Conservation (phyloP, 192 early-diverging fungal genomes). For the Diversispora epigaea region DNA sequence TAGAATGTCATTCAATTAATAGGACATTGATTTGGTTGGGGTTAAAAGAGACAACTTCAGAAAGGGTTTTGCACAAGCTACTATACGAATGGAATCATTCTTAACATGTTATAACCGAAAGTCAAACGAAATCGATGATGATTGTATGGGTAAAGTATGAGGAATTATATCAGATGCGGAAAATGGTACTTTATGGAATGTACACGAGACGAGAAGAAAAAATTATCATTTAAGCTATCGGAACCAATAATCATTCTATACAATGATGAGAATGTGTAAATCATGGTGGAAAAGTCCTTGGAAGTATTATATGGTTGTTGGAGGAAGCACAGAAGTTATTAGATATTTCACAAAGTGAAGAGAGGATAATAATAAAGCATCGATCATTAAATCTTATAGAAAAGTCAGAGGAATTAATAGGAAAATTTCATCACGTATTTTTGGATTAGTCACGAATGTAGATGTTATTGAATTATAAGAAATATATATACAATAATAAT, state of each 20-base stretch:
- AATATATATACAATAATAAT: too few relatives aligned
- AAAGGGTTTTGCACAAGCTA: background rate
- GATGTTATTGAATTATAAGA: too few relatives aligned
- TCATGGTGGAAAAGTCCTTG: too few relatives aligned
- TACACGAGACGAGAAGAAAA: background rate
- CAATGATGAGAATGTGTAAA: background rate
- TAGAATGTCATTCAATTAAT: background rate
- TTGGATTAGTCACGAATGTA: too few relatives aligned
- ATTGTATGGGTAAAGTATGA: background rate
- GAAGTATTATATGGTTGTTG: too few relatives aligned
- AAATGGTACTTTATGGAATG: background rate
- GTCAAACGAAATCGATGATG: constrained; percentile 8
- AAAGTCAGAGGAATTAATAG: too few relatives aligned
- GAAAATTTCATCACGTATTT: too few relatives aligned
- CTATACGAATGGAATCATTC: constrained; percentile 14
- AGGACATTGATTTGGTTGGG: background rate
- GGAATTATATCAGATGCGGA: background rate
- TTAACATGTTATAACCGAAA: constrained; percentile 15
- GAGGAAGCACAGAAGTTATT: background rate
- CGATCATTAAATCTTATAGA: background rate
- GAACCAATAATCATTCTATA: constrained; percentile 2
- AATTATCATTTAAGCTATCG: background rate
- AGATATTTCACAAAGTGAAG: background rate
- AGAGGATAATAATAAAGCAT: background rate
- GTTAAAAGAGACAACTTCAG: background rate